phyloP scores from a whole-genome alignment of 2,329 filamentous ascomycete species.

The Epichloe coenophiala region DNA sequence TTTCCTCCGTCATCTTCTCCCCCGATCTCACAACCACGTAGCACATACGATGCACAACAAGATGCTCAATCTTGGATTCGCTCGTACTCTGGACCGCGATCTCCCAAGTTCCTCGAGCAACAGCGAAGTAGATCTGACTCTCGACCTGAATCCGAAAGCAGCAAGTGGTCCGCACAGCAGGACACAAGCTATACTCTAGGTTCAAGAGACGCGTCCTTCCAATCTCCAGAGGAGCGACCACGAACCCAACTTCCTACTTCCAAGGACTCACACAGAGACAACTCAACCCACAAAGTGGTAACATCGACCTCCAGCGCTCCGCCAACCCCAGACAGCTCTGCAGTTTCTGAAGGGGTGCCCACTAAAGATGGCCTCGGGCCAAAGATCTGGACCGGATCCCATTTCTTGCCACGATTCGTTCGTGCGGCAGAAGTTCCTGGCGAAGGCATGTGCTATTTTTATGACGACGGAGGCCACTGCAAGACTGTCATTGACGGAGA shows the following conservation, averaged over 20 bases:
- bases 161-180: slow-evolving; percentile 25
- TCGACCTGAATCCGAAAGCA: slow-evolving; percentile 22
- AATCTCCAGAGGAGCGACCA: slow-evolving; percentile 21
- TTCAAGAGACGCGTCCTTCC: slow-evolving; percentile 24
- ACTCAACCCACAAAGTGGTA: slow-evolving; percentile 14
- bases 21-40: slow-evolving; percentile 29
- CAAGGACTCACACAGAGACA: slow-evolving; percentile 18
- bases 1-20: slow-evolving; percentile 28
- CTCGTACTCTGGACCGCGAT: slow-evolving; percentile 30
- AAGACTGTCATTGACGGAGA: slow-evolving; percentile 77
- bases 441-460: slow-evolving; percentile 73
- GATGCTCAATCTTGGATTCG: slow-evolving; percentile 23
- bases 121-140: slow-evolving; percentile 23
- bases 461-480: slow-evolving; percentile 73
- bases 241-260: slow-evolving; percentile 23
- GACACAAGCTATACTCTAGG: slow-evolving; percentile 32
- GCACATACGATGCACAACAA: slow-evolving; percentile 31
- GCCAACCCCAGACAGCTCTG: slow-evolving; percentile 15
- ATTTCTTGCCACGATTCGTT: slow-evolving; percentile 54
- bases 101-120: slow-evolving; percentile 28
- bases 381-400: slow-evolving; percentile 56
- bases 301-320: slow-evolving; percentile 14
- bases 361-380: slow-evolving; percentile 49
- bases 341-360: slow-evolving; percentile 28
- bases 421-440: slow-evolving; percentile 55